Evolutionary conservation across 176 grass and related monocot genomes (phyloP).

Genomic region (Lolium rigidum): DNA sequence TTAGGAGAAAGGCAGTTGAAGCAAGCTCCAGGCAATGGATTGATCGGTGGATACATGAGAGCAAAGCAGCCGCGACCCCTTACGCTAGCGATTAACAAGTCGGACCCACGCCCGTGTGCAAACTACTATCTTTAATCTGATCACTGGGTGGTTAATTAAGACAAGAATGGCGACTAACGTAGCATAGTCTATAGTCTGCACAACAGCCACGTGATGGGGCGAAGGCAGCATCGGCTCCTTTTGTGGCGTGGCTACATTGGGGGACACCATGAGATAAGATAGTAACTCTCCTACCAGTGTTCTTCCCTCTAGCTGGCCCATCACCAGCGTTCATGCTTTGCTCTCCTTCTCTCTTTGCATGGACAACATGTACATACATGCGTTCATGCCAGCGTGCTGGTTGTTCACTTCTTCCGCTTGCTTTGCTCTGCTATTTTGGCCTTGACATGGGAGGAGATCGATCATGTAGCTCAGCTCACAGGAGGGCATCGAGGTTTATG

Average conservation of each 20-base stretch:
- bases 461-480: background rate
- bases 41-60: background rate
- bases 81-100: constrained; percentile 10
- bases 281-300: background rate
- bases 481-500: background rate
- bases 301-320: background rate
- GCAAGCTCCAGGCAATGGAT: too few species aligned
- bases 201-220: background rate
- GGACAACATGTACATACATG: too few species aligned
- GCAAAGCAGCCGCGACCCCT: constrained; percentile 9
- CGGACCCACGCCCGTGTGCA: constrained; percentile 46
- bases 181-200: background rate
- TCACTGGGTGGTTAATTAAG: background rate
- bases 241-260: constrained; percentile 36
- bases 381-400: background rate
- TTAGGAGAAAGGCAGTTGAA: too few species aligned
- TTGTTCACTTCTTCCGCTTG: background rate
- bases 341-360: background rate
- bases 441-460: background rate
- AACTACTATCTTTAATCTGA: constrained; percentile 9
- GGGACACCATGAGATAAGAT: constrained; percentile 9
- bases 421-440: background rate
- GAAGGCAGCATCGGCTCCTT: constrained; percentile 22
- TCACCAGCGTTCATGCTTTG: background rate
- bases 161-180: too few species aligned